Base-by-base conservation (phyloP, 768 basidiomycete genomes). In the Pisolithus tinctorius region DNA sequence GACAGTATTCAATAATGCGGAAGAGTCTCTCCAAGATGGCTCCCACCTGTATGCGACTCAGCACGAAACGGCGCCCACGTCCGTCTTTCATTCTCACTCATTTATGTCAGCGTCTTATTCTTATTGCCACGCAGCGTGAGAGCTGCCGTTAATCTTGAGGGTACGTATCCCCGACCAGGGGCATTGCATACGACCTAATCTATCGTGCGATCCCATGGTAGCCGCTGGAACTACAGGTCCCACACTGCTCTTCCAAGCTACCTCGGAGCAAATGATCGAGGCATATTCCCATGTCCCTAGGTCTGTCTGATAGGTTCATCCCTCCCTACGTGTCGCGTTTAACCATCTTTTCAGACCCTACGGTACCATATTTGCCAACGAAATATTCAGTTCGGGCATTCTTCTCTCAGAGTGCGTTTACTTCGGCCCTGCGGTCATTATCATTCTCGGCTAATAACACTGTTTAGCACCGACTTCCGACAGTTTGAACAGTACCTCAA, bases 161-260 rank as follows among this genome's bases (percentile, higher is more conserved):
- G 88, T 86, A 52, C 39, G 65, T 4, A 34, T 34, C 5, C 14
- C 34, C 30, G 29, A 48, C 31, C 16, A 27, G 30, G 13, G 16
- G n/a, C 20, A 26, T 13, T 29, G 51, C 25, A 31, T 23, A 11
- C 1, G 5, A 34, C 5, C 39, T 27, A 7, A 42, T 31, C 17
- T 14, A 36, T 48, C 2, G 50, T 62, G 8, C 62, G 39, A 7
- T 14, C 31, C 30, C 27, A 29, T 48, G 6, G 37, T 45, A 86
- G 93, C 89, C 55, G 92, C 91, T 37, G 95, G 94, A 0, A 84
- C 84, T 2, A 83, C 81, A 6, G 93, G 95, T 0, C 87, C 83
- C 26, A 93, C 93, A 60, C 70, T 97, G 7, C 78, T 97, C 14
- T 98, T 98, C 74, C 95, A 98, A 73, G 95, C 93, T 0, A 97